Conservation (phyloP, 768 basidiomycete genomes). For the Phlegmacium glaucopus region DNA sequence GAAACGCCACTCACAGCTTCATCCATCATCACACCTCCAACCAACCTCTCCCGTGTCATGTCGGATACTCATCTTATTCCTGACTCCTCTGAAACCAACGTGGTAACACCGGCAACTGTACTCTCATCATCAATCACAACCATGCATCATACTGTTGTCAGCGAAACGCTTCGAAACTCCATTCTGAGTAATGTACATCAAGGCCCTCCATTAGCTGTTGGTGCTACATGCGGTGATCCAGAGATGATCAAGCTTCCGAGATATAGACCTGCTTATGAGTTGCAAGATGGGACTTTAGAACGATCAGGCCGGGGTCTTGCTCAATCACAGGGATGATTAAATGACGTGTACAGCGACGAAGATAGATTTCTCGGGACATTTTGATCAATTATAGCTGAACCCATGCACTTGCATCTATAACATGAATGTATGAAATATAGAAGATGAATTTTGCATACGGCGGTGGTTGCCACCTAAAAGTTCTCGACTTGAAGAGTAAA, state of each 20-base stretch:
- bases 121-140: slow-evolving; percentile 27
- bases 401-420: not conserved
- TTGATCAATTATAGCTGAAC: not conserved
- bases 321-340: slow-evolving; percentile 7
- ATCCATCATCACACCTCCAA: slow-evolving; percentile 20
- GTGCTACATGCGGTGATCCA: not conserved
- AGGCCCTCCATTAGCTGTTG: not conserved
- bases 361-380: too few species aligned
- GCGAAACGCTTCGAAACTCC: slow-evolving; percentile 8
- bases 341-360: too few species aligned
- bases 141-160: slow-evolving; percentile 21
- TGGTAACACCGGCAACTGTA: slow-evolving; percentile 23
- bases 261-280: slow-evolving; percentile 80
- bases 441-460: not conserved
- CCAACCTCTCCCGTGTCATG: slow-evolving; percentile 21
- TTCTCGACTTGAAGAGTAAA: too few species aligned
- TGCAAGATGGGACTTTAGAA: slow-evolving; percentile 71
- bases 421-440: not conserved
- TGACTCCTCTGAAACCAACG: slow-evolving; percentile 6
- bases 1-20: slow-evolving; percentile 17
- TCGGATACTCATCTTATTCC: slow-evolving; percentile 16
- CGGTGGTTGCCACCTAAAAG: too few species aligned
- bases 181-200: slow-evolving; percentile 1
- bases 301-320: slow-evolving; percentile 55
- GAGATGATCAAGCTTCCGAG: slow-evolving; percentile 17